Base-by-base conservation (phyloP, 2,329 filamentous ascomycete species). In the Pseudopithomyces chartarum region DNA sequence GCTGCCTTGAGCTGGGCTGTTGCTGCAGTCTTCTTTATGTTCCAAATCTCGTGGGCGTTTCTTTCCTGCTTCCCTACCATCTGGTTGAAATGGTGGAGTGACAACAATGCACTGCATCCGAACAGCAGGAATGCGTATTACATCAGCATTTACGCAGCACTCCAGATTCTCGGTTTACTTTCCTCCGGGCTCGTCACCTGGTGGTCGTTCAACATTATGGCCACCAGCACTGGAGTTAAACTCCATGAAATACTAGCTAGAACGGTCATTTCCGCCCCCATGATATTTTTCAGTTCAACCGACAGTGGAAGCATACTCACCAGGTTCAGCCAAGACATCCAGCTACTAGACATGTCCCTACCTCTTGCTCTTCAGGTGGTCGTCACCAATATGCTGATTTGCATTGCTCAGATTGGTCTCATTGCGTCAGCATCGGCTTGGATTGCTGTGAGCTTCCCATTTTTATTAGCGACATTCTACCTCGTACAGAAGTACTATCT, bases 401-500 rank as follows among this genome's bases (percentile, higher is more conserved):
- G 43, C 13, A 45, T 45, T 26, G 43, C 43, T 26, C 43, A 45
- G 13, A 45, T 45, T 29, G 43, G 20, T 8, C 29, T 47, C 13
- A 47, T 47, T 19, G 44, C 44, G n/a, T 19, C 44, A 2, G 44
- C 44, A 13, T 34, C 44, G n/a, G 29, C 44, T 2, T 47, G 26
- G 29, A 34, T 47, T 34, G 15, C n/a, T 12, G 22, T 77, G 19
- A 77, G 78, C 1, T 52, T 75, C 26, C 57, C 77, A 3, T 40
- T 75, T n/a, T 57, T 61, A 5, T 13, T 47, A 15, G 17, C 44
- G 2, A 57, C 68, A 0, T 60, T 79, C 33, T 79, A 74, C 50
- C 43, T 69, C 39, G 66, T 80, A 1, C 78, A 80, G 55, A 69
- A 62, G 20, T 73, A 74, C 59, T 81, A 81, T 53, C 70, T 81